A percentile compares a stretch with the other conserved stretches of the same genome.
phyloP scores from a whole-genome alignment of 208 protist genomes.

The Leishmania tropica region DNA sequence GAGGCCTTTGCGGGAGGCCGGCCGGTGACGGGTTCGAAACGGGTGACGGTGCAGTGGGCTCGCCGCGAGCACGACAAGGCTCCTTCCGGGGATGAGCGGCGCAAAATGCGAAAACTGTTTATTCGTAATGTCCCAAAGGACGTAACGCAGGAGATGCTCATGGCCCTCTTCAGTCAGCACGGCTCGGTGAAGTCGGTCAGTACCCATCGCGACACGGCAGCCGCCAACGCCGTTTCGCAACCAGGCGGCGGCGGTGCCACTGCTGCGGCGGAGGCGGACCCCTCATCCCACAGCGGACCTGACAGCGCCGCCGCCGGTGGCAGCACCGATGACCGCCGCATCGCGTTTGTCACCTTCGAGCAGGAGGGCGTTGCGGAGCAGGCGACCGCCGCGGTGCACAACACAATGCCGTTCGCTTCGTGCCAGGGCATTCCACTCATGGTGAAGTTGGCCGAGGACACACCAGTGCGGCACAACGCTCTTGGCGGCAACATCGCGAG shows the following conservation, averaged over 20 bases:
- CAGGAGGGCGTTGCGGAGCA: constrained; percentile 53
- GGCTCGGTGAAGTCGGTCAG: constrained; percentile 57
- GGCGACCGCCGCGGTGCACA: constrained; percentile 69
- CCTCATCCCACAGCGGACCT: neutral
- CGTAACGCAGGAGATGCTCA: constrained; percentile 45
- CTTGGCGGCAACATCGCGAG: neutral
- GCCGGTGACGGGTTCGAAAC: constrained; percentile 10
- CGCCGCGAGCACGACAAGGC: constrained; percentile 69
- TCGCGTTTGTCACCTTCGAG: constrained; percentile 58
- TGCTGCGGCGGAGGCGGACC: neutral
- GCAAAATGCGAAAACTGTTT: constrained; percentile 78
- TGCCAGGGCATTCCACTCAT: constrained; percentile 74
- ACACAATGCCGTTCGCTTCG: constrained; percentile 68
- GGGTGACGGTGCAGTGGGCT: constrained; percentile 72
- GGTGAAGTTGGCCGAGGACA: constrained; percentile 83
- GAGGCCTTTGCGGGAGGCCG: constrained; percentile 21
- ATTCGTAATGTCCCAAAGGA: constrained; percentile 81
- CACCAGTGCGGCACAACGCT: constrained; percentile 28
- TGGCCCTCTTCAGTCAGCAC: constrained; percentile 45
- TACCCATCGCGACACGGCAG: constrained; percentile 66
- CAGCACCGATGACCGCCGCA: constrained; percentile 37
- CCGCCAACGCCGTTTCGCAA: constrained; percentile 29
- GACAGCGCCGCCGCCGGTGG: neutral
- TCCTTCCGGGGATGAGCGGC: constrained; percentile 56
- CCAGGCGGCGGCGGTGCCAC: neutral